phyloP scores from a whole-genome alignment of 768 basidiomycete genomes.

The Agrocybe pediades region DNA sequence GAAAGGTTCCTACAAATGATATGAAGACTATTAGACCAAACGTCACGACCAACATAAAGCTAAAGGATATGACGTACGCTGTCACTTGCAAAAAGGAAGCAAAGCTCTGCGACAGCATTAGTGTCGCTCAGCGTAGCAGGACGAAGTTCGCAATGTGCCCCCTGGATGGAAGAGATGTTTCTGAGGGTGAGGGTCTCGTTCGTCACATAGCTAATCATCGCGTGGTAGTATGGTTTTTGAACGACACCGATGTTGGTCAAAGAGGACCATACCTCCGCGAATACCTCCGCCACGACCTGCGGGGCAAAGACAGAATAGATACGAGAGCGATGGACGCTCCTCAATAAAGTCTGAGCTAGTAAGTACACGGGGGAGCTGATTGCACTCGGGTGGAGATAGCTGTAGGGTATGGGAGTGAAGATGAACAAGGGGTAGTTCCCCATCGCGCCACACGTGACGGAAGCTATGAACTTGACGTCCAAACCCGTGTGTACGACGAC shows the following conservation, averaged over 20 bases:
- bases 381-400: slow-evolving; percentile 35
- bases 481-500: slow-evolving; percentile 25
- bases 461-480: slow-evolving; percentile 53
- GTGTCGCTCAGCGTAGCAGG: slow-evolving; percentile 42
- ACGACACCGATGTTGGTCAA: slow-evolving; percentile 40
- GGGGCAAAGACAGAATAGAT: slow-evolving; percentile 70
- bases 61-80: slow-evolving; percentile 45
- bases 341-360: slow-evolving; percentile 42
- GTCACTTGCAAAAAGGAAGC: slow-evolving; percentile 55
- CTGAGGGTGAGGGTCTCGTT: slow-evolving; percentile 33
- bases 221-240: slow-evolving; percentile 58
- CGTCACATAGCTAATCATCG: slow-evolving; percentile 60
- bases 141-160: slow-evolving; percentile 38
- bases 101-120: slow-evolving; percentile 44
- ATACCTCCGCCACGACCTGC: slow-evolving; percentile 43
- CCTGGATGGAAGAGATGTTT: slow-evolving; percentile 9
- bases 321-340: slow-evolving; percentile 16
- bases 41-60: not conserved
- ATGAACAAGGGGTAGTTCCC: slow-evolving; percentile 72
- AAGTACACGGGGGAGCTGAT: slow-evolving; percentile 40
- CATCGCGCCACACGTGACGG: slow-evolving; percentile 56
- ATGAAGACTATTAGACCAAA: slow-evolving; percentile 9
- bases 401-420: slow-evolving; percentile 44
- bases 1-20: slow-evolving; percentile 53
- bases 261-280: slow-evolving; percentile 50